Evolutionary conservation across 176 grass and related monocot genomes (phyloP).

Genomic region (Coix lacrymajobi): DNA sequence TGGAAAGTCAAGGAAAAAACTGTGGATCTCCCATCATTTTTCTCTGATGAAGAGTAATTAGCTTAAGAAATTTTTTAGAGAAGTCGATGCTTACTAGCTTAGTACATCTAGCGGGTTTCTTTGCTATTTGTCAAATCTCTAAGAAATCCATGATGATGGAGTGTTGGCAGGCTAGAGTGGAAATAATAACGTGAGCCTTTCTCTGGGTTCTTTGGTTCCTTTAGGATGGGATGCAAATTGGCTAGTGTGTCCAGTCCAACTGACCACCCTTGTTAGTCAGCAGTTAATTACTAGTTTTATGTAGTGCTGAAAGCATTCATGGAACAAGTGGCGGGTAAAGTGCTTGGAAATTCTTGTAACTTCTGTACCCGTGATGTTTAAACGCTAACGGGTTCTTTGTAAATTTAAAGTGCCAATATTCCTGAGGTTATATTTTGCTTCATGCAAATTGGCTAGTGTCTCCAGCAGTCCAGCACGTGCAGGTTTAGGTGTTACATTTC

Average conservation of each 20-base stretch:
- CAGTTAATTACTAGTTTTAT: slow-evolving; percentile 40
- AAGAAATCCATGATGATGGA: slow-evolving; percentile 38
- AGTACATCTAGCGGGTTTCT: slow-evolving; percentile 34
- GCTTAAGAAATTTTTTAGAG: slow-evolving; percentile 51
- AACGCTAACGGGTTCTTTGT: slow-evolving; percentile 40
- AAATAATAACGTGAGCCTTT: slow-evolving; percentile 44
- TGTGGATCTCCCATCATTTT: slow-evolving; percentile 51
- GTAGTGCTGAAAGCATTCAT: slow-evolving; percentile 51
- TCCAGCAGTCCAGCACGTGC: background rate
- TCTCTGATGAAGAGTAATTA: slow-evolving; percentile 43
- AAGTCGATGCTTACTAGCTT: slow-evolving; percentile 42
- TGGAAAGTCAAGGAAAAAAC: slow-evolving; percentile 48
- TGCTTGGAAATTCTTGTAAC: slow-evolving; percentile 33
- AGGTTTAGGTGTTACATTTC: background rate
- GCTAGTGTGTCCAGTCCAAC: slow-evolving; percentile 39
- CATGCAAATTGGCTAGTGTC: background rate
- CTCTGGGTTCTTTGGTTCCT: slow-evolving; percentile 38
- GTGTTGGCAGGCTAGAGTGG: slow-evolving; percentile 44
- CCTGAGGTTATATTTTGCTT: background rate
- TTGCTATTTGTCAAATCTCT: slow-evolving; percentile 35
- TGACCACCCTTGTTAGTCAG: slow-evolving; percentile 43
- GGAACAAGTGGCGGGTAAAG: slow-evolving; percentile 19
- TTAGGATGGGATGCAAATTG: slow-evolving; percentile 53
- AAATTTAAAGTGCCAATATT: slow-evolving; percentile 45
- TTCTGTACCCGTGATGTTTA: slow-evolving; percentile 20